Evolutionary conservation across 164 flowering plant genomes (phyloP), one percentile per base, ranked within the genome.

Genomic region (Amborella trichopoda): DNA sequence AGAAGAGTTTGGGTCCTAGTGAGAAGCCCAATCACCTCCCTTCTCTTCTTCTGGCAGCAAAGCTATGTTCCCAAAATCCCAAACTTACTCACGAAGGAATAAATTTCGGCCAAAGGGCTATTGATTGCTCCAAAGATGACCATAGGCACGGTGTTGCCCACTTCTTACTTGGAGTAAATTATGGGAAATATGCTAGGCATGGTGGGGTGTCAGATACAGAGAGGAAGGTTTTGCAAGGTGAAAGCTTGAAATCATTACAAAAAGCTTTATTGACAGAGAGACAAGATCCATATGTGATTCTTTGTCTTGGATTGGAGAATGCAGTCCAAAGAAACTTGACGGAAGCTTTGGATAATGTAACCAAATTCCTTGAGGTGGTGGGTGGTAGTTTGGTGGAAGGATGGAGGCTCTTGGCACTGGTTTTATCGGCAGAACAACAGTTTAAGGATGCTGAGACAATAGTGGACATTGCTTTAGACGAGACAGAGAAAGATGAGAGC

Each of bases 391-490:
- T 77, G 6, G 67, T 48, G 26, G 66, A 28, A 59, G 88, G 90
- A 49, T 93, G 87, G 93, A 78, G 75, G 59, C 74, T 87, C 8
- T 54, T 87, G 44, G 73, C 95, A 4, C 74, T 75, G 3, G 50
- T 82, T 26, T 55, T 78, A 43, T 87, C 99, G 47, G 88, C 95
- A n/a, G 68, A 82, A 47, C 74, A 84, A 55, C 66, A 81, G 34
- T 66, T 74, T 32, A 56, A 61, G 55, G 96, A 93, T 66, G 95
- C 96, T 25, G 88, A 84, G 70, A 65, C 68, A 45, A 55, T 87
- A 26, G 69, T 87, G 40, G 84, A 84, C 59, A 70, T 93, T 68
- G 88, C 85, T 45, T 54, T 87, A 54, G 91, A 84, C 46, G 96
- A 93, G 64, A 57, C 69, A 25, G 86, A 72, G 41, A n/a, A n/a